phyloP scores from a whole-genome alignment of 208 protist species.

The Wallacemonas collosoma region DNA sequence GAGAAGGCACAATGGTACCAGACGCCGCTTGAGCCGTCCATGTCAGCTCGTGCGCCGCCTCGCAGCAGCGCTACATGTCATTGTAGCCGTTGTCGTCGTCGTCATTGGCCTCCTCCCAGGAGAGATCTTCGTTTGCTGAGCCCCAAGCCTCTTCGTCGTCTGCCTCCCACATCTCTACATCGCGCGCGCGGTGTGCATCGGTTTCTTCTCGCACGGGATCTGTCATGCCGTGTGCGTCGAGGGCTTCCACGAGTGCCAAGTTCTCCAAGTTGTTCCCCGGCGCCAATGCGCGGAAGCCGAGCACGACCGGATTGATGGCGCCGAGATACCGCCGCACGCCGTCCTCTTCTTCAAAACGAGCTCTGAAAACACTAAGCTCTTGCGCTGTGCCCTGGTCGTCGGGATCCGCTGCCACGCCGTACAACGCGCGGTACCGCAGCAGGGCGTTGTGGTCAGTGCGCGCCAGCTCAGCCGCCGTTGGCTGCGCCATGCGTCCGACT shows the following conservation, averaged over 20 bases:
- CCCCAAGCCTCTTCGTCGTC: slow-evolving; percentile 13
- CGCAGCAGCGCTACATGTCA: background rate
- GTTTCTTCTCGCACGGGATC: slow-evolving; percentile 30
- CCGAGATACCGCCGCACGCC: slow-evolving; percentile 5
- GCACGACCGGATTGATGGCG: slow-evolving; percentile 18
- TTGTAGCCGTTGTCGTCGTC: background rate
- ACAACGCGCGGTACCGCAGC: slow-evolving; percentile 39
- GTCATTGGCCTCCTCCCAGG: background rate
- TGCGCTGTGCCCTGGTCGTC: slow-evolving; percentile 12
- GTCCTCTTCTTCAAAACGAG: slow-evolving; percentile 28
- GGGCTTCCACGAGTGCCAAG: slow-evolving; percentile 29
- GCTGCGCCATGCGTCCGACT: background rate
- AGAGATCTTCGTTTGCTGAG: background rate
- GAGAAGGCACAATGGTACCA: background rate
- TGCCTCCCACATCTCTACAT: slow-evolving; percentile 19
- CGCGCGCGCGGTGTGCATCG: slow-evolving; percentile 14
- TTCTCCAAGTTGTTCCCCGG: slow-evolving; percentile 29
- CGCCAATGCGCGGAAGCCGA: slow-evolving; percentile 31
- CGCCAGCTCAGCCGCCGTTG: slow-evolving; percentile 9
- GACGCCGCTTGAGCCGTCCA: no score
- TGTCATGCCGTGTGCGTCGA: slow-evolving; percentile 23
- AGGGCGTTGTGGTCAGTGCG: slow-evolving; percentile 34
- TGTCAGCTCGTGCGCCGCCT: background rate
- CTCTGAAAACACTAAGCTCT: slow-evolving; percentile 21
- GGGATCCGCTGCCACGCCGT: slow-evolving; percentile 21